Percentiles rank a stretch among this genome's conserved stretches.
These are phyloP conservation scores for Mortierella sp. DNA, from an alignment of 371 early-diverging fungal species.

Conservation along the genomic window DNA sequence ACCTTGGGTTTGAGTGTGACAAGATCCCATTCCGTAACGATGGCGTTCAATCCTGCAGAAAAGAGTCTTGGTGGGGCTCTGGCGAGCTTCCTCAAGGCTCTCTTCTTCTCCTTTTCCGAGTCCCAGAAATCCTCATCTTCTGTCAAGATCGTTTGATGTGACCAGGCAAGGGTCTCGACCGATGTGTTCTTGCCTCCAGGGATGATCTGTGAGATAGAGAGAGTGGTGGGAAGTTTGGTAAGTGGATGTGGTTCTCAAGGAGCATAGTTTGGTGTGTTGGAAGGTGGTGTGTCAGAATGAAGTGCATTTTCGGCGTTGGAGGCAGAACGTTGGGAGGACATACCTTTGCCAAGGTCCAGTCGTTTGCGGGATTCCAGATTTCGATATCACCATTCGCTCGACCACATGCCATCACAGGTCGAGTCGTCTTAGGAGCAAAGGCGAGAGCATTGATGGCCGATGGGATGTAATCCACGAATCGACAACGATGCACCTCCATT, in stretches of 20 bases:
- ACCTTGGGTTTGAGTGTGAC: constrained; percentile 76
- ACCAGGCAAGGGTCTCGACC: constrained; percentile 87
- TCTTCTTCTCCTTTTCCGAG: constrained; percentile 62
- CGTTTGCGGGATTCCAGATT: constrained; percentile 81
- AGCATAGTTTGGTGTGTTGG: constrained; percentile 17
- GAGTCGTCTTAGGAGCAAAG: constrained; percentile 72
- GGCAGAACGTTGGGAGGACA: not conserved
- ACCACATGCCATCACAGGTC: constrained; percentile 80
- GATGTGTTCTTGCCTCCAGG: constrained; percentile 83
- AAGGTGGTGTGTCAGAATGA: constrained; percentile 1
- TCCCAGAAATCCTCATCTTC: constrained; percentile 72
- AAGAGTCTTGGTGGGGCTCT: constrained; percentile 83
- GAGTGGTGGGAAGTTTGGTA: not conserved
- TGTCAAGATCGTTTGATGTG: constrained; percentile 74
- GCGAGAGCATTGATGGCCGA: constrained; percentile 85
- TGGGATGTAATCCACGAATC: constrained; percentile 90
- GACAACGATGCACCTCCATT: constrained; percentile 90
- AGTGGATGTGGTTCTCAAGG: not conserved
- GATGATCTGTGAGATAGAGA: constrained; percentile 61
- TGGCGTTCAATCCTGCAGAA: constrained; percentile 86
- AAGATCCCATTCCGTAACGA: constrained; percentile 91
- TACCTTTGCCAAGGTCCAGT: constrained; percentile 80
- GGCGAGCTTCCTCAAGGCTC: constrained; percentile 58
- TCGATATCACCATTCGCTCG: constrained; percentile 94
- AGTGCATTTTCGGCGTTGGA: constrained; percentile 14